Percentiles rank a stretch among this genome's conserved stretches.
Evolutionary conservation across 2,329 filamentous ascomycete genomes (phyloP).

Genomic region (Zopfia rhizophila): DNA sequence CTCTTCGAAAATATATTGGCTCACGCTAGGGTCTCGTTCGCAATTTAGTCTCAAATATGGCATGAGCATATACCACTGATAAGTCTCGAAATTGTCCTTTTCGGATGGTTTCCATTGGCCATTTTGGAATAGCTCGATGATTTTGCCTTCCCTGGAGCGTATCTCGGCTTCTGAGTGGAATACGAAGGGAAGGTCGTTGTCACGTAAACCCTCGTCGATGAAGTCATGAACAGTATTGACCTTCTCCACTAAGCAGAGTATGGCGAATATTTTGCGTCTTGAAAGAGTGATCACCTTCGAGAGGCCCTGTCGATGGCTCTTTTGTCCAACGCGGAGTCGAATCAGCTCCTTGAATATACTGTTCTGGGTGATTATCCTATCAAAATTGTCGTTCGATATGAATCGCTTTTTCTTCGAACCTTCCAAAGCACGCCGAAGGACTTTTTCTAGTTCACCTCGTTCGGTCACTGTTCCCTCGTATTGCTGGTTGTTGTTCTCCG

Average conservation of each 20-base stretch:
- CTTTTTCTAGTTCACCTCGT: no score
- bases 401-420: no score
- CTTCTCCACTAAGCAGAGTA: slow-evolving; percentile 6
- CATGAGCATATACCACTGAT: slow-evolving; percentile 4
- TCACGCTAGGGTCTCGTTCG: not conserved
- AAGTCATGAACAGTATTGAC: slow-evolving; percentile 1
- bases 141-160: not conserved
- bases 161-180: not conserved
- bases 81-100: slow-evolving; percentile 3
- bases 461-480: no score
- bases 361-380: no score
- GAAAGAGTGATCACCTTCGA: no score
- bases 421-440: no score
- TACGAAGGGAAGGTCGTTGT: slow-evolving; percentile 8
- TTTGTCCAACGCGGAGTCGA: no score
- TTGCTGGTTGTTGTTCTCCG: no score
- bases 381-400: no score
- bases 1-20: not conserved
- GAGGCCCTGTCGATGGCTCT: no score
- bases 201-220: slow-evolving; percentile 1
- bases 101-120: slow-evolving; percentile 3
- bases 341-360: no score
- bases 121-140: slow-evolving; percentile 1
- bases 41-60: slow-evolving; percentile 12
- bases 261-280: slow-evolving; percentile 13